Evolutionary conservation across 768 basidiomycete species (phyloP), one percentile per base, ranked within the genome.

Genomic region (Tulasnella sp.): DNA sequence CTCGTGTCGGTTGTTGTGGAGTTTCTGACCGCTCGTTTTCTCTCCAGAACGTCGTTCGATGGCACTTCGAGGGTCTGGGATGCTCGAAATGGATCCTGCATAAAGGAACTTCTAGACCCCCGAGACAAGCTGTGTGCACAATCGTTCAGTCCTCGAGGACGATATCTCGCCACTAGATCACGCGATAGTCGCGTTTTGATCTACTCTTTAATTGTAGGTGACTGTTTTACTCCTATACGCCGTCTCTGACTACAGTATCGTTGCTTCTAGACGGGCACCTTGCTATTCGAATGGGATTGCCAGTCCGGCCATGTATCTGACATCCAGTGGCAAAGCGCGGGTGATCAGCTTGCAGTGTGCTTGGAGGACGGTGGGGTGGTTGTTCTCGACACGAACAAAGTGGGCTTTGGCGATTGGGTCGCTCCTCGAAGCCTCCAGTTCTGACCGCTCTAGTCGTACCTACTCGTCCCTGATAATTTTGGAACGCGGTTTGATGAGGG

Each of bases 31-130:
- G 8, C 72, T 42, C 76, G 42, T 70, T 25, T 14, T 31, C 17
- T 49, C 7, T 52, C 6, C 79, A 94, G 92, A 9, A 88, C 90
- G 11, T 93, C 93, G 5, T 94, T 94, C 80, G 95, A 97, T 80
- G 84, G 85, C 17, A 92, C 93, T 1, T 88, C 91, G 5, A 89
- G 93, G 58, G 78, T 97, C 39, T 97, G 94, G 94, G 91, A 96
- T 82, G 88, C 90, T 3, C 86, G 87, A 67, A 91, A 91, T 0
- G 93, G 93, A 36, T 86, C 88, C 58, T 96, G 94, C 81, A 82
- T 93, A 39, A 86, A 89, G 77, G 85, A 89, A 25, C 91, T 97
- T 80, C 82, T 82, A 7, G 91, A 93, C 78, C 92, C 94, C 83
- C 88, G 84, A 78, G 87, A 88, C 39, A 87, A 90, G 31, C 88